A percentile compares a stretch with the other conserved stretches of the same genome.
Evolutionary conservation across 306 rosid genomes (phyloP).

Genomic region (Clitoria ternatea): DNA sequence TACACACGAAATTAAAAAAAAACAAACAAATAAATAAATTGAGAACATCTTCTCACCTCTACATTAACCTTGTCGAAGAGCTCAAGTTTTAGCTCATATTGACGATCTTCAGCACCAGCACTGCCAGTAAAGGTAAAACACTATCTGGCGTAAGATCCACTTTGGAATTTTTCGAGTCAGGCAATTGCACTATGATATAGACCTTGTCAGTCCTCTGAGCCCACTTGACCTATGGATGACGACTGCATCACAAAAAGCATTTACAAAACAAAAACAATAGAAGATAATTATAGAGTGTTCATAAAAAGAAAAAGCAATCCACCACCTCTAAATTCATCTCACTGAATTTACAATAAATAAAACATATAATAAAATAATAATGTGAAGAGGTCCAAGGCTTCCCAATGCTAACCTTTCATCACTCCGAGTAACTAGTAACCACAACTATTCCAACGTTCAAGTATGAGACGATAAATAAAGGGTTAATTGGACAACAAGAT

Average conservation of each 20-base stretch:
- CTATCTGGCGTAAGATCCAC: constrained; percentile 86
- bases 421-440: no score
- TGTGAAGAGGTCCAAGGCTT: no score
- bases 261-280: neutral
- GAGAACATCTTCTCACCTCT: constrained; percentile 44
- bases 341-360: neutral
- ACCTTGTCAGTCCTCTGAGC: constrained; percentile 88
- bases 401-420: no score
- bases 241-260: constrained; percentile 40
- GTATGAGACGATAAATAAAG: no score
- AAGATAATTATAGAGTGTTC: neutral
- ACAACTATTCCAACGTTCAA: no score
- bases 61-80: constrained; percentile 85
- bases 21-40: neutral
- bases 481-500: no score
- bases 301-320: neutral
- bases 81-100: constrained; percentile 67
- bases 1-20: neutral
- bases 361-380: no score
- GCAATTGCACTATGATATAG: constrained; percentile 62
- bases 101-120: constrained; percentile 61
- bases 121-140: constrained; percentile 57
- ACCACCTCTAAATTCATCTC: neutral
- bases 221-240: constrained; percentile 96
- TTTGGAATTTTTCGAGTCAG: constrained; percentile 74